Percentiles rank a stretch among this genome's conserved stretches.
These are phyloP conservation scores for Nakataea oryzae DNA, from an alignment of 2,329 filamentous ascomycete genomes.

Conservation along the genomic window DNA sequence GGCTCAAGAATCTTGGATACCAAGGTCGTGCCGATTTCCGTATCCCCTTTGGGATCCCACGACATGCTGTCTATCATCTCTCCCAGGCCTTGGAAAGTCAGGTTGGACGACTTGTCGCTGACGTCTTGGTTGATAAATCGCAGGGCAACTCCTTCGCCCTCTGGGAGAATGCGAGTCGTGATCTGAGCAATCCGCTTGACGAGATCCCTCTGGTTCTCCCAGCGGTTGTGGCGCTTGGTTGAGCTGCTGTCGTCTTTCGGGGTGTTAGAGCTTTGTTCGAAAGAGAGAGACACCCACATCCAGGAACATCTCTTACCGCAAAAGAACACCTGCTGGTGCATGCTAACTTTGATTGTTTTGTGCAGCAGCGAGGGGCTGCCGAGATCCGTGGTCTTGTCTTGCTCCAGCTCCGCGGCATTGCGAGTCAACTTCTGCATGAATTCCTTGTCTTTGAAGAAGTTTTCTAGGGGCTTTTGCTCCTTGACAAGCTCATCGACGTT, in stretches of 20 bases:
- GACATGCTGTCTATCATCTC: neutral
- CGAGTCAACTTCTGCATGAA: neutral
- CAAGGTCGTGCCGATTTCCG: neutral
- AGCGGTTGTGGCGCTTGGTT: neutral
- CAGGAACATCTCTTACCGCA: neutral
- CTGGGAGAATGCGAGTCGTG: neutral
- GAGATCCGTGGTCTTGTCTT: neutral
- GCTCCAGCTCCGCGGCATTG: neutral
- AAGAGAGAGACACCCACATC: too few relatives aligned
- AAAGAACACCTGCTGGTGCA: neutral
- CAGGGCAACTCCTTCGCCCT: neutral
- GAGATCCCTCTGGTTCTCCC: neutral
- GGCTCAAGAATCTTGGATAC: neutral
- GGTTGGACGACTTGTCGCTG: neutral
- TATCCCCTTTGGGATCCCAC: neutral
- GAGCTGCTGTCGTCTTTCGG: neutral
- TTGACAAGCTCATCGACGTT: too few relatives aligned
- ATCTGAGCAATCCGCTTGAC: neutral
- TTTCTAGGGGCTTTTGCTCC: too few relatives aligned
- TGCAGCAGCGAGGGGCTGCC: neutral
- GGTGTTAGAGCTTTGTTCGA: neutral
- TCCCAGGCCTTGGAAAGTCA: neutral
- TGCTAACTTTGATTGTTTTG: neutral
- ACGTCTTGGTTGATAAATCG: neutral
- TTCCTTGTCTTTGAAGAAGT: neutral